Evolutionary conservation across 108 stramenopile species (phyloP).

Genomic region (Nitzschia palea): DNA sequence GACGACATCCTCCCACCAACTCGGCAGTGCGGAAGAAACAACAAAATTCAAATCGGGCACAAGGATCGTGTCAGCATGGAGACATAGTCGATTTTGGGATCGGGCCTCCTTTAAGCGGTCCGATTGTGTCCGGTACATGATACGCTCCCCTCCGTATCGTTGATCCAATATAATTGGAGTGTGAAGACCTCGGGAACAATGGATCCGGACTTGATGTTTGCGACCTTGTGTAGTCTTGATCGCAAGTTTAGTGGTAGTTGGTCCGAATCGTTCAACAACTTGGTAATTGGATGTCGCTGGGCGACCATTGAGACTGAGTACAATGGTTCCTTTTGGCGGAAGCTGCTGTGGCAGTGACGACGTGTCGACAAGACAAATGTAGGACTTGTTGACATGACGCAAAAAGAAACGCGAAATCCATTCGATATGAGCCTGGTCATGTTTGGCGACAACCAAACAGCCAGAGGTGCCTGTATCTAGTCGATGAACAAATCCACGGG

Average conservation of each 20-base stretch:
- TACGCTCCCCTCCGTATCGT: constrained; percentile 38
- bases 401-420: constrained; percentile 59
- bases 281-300: constrained; percentile 48
- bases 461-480: constrained; percentile 79
- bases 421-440: constrained; percentile 48
- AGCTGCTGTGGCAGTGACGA: constrained; percentile 4
- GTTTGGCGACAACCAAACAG: constrained; percentile 63
- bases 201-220: constrained; percentile 79
- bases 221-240: constrained; percentile 61
- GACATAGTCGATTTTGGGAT: constrained; percentile 36
- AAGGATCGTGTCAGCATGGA: constrained; percentile 49
- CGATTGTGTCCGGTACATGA: constrained; percentile 16
- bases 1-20: constrained; percentile 50
- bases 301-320: constrained; percentile 11
- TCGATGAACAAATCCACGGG: constrained; percentile 72
- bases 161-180: constrained; percentile 57
- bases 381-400: constrained; percentile 54
- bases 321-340: constrained; percentile 19
- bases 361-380: constrained; percentile 38
- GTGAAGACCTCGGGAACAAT: constrained; percentile 53
- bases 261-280: constrained; percentile 13
- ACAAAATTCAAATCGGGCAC: constrained; percentile 41
- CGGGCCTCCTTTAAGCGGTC: constrained; percentile 12
- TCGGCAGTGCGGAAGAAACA: constrained; percentile 48
- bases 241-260: constrained; percentile 28